Conservation (phyloP, 1,139 yeast species). For the Entelexis sorbosivorans region DNA sequence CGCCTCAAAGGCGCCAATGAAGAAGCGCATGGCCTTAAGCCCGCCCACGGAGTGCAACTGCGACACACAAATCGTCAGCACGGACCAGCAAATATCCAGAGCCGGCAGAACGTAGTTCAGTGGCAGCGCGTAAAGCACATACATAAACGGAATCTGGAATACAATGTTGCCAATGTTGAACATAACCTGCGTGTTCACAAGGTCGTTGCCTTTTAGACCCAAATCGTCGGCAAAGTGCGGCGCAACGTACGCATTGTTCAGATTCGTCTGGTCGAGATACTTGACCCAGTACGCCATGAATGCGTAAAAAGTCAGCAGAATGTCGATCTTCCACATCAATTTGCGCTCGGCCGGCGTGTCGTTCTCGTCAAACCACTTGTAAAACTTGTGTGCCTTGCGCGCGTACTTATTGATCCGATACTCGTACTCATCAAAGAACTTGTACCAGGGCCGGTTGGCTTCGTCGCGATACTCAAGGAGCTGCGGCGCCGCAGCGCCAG, state of each 20-base stretch:
- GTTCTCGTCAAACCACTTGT: conserved; percentile 51
- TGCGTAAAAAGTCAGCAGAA: conserved; percentile 48
- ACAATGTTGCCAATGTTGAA: conserved; percentile 49
- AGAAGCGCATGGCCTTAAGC: conserved; percentile 46
- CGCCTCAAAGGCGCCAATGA: conserved; percentile 47
- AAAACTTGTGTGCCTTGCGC: conserved; percentile 41
- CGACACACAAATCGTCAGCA: conserved; percentile 47
- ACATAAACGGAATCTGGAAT: conserved; percentile 40
- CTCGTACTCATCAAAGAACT: conserved; percentile 52
- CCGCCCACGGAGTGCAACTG: conserved; percentile 40
- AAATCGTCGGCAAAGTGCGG: conserved; percentile 26
- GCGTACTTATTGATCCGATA: conserved; percentile 36
- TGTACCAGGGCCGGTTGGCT: conserved; percentile 47
- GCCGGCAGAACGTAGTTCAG: conserved; percentile 45
- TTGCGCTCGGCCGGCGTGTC: conserved; percentile 44
- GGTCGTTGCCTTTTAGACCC: conserved; percentile 53
- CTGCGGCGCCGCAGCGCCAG: neutral
- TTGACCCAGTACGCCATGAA: conserved; percentile 62
- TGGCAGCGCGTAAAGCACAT: conserved; percentile 36
- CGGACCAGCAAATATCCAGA: conserved; percentile 54
- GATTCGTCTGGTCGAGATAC: conserved; percentile 46
- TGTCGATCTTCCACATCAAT: conserved; percentile 50
- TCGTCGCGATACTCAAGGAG: conserved; percentile 19
- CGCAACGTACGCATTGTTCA: conserved; percentile 27
- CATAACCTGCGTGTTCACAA: conserved; percentile 51